Conservation (phyloP, 371 early-diverging fungal genomes). For the Apophysomyces sp. region DNA sequence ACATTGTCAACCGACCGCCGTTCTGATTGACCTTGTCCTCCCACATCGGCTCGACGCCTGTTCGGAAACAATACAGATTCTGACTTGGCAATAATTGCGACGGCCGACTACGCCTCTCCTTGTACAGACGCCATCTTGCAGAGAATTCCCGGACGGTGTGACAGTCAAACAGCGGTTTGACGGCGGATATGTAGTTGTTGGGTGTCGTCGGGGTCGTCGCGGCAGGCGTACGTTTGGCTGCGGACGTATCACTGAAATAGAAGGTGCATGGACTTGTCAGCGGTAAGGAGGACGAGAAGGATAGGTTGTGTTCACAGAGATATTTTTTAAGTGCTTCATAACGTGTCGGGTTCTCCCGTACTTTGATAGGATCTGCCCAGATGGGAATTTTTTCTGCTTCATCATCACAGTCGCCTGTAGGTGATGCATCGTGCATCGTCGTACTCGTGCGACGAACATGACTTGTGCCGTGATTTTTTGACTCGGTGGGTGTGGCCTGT, state of each 20-base stretch:
- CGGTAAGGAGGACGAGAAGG: constrained; percentile 17
- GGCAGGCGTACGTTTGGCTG: constrained; percentile 28
- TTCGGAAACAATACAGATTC: constrained; percentile 55
- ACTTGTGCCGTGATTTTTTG: constrained; percentile 4
- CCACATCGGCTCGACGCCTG: constrained; percentile 62
- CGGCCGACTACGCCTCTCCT: constrained; percentile 30
- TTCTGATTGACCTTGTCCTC: constrained; percentile 54
- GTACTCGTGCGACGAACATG: constrained; percentile 4
- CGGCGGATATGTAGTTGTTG: constrained; percentile 43
- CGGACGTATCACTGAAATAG: constrained; percentile 52
- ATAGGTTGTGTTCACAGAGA: constrained; percentile 17
- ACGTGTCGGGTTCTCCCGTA: constrained; percentile 32
- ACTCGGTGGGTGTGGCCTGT: background rate
- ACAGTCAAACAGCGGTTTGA: constrained; percentile 48
- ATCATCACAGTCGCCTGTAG: constrained; percentile 13
- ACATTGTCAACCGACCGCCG: constrained; percentile 52
- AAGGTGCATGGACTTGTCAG: constrained; percentile 26
- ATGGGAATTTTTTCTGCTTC: constrained; percentile 17
- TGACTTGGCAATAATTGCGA: constrained; percentile 47
- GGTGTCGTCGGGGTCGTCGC: constrained; percentile 14
- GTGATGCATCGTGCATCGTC: constrained; percentile 11
- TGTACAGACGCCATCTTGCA: constrained; percentile 51
- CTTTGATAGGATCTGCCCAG: constrained; percentile 38
- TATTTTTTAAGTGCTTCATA: constrained; percentile 24
- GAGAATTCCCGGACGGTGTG: constrained; percentile 55